Percentiles rank a stretch among this genome's conserved stretches.
Evolutionary conservation across 371 early-diverging fungal genomes (phyloP).

Genomic region (Syncephalis plumigaleata): DNA sequence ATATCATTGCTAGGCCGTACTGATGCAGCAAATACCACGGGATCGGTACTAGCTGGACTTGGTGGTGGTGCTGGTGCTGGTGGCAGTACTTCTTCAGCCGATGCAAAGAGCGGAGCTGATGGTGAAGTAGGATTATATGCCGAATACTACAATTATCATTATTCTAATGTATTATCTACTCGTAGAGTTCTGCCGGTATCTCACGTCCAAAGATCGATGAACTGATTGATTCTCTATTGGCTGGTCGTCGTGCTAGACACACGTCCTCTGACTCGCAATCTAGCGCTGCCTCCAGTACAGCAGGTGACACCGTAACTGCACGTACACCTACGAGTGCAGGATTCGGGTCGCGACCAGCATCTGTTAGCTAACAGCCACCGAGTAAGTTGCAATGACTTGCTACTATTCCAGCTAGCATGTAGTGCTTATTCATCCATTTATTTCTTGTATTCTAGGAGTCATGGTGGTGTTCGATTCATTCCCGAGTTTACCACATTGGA

Average conservation of each 20-base stretch:
- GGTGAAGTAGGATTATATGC: not conserved
- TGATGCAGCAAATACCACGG: conserved; percentile 8
- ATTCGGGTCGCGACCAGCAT: not conserved
- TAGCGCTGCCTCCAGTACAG: not conserved
- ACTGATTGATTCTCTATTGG: conserved; percentile 1
- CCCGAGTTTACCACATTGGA: conserved; percentile 44
- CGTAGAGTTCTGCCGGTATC: not conserved
- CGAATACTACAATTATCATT: not conserved
- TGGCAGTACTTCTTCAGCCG: not conserved
- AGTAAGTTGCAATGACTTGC: too few relatives aligned
- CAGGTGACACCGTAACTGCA: not conserved
- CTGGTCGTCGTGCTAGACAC: not conserved
- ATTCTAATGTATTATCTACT: too few relatives aligned
- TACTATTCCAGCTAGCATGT: too few relatives aligned
- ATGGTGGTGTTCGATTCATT: conserved; percentile 10
- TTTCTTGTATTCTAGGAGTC: not conserved
- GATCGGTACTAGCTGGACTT: conserved; percentile 5
- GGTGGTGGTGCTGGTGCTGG: not conserved
- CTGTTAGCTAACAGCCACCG: conserved; percentile 2
- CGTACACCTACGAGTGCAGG: not conserved
- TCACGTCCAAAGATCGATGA: not conserved
- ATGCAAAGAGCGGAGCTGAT: not conserved
- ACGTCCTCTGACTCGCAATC: not conserved
- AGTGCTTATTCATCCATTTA: not conserved
- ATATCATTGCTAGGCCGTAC: conserved; percentile 20